phyloP scores from a whole-genome alignment of 2,329 filamentous ascomycete genomes.

The Xylariaceae sp. region DNA sequence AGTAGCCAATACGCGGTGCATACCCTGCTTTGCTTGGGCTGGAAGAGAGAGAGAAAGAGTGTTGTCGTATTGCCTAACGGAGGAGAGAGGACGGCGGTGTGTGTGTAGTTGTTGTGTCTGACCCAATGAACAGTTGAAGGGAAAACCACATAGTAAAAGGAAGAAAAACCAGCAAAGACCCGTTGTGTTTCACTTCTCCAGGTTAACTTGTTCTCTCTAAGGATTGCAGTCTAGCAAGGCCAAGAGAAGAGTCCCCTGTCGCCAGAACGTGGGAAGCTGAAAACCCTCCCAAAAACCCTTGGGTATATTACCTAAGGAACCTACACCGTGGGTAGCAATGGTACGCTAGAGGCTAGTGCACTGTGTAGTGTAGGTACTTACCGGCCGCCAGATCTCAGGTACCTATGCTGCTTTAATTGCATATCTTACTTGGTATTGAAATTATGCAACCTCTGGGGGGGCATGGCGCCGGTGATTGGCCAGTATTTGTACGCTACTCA shows the following conservation, averaged over 20 bases:
- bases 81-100: conserved; percentile 4
- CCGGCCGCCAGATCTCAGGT: no score
- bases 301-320: conserved; percentile 8
- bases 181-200: conserved; percentile 19
- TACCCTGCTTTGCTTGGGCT: background rate
- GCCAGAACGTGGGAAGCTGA: conserved; percentile 9
- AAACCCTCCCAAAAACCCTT: conserved; percentile 13
- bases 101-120: conserved; percentile 4
- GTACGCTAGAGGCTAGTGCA: no score
- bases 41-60: background rate
- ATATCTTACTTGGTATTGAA: no score
- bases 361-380: no score
- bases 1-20: background rate
- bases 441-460: no score
- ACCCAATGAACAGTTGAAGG: conserved; percentile 3
- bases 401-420: no score
- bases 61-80: conserved; percentile 7
- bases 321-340: background rate
- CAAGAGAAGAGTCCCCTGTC: conserved; percentile 3
- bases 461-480: no score
- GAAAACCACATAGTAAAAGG: background rate
- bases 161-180: conserved; percentile 10
- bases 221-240: conserved; percentile 10
- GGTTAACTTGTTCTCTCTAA: conserved; percentile 1
- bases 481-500: no score